Base-by-base conservation (phyloP, 2,329 filamentous ascomycete species). In the Fusarium redolens region DNA sequence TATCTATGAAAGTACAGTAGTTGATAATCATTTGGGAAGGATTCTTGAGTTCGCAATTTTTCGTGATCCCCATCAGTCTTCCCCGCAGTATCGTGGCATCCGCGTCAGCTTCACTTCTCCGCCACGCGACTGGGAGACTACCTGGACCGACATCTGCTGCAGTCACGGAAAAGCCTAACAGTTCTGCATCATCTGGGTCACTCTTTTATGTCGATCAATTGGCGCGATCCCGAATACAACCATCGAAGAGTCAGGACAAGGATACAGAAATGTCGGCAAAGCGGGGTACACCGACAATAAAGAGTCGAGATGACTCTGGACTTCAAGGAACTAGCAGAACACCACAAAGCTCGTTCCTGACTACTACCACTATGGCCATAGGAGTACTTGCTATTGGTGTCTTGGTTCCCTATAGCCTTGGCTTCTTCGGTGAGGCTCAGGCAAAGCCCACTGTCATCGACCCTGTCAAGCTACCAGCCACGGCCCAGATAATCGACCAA, bases 401-500 rank as follows among this genome's bases (percentile, higher is more conserved):
- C 9, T 18, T 69, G 25, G 9, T 61, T 6, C 71, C 71, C 2
- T 18, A 48, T 4, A 28, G 17, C 18, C 37, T 72, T 9, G 30
- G 43, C 3, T 4, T 73, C 20, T 60, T 73, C 7, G 30, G 25
- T 4, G 45, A 55, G 11, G 22, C 9, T 14, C 40, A 48, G 13
- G 43, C 22, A 20, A 72, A 43, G 18, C 20, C 22, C 6, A 20
- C 30, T 14, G 20, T 10, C 17, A 33, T 48, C 3, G 31, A 56
- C 5, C 30, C 40, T n/a, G 20, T n/a, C 7, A 48, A 45, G 1
- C 25, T 77, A 13, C 75, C 75, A 31, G 55, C 50, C 3, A 58
- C 61, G 1, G 75, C 74, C 10, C 75, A 77, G 48, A 38, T 77
- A 51, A 71, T 77, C 14, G 56, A 77, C 30, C 75, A 77, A 30